Evolutionary conservation across 2,329 filamentous ascomycete genomes (phyloP), one percentile per base, ranked within the genome.

Genomic region (Coniochaeta sp.): DNA sequence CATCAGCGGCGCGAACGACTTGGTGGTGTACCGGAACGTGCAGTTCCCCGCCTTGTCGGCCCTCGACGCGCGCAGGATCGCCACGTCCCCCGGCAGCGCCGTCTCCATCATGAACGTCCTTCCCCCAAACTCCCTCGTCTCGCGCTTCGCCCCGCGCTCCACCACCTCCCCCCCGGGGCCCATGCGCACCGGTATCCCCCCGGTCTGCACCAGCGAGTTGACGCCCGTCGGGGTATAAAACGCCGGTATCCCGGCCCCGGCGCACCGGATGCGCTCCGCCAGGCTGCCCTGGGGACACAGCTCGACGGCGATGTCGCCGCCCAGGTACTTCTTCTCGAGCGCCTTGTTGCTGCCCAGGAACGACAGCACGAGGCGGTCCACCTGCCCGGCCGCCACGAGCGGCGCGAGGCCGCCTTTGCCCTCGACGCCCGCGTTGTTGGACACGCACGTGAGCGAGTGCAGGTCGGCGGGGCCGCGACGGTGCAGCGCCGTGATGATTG

Each of bases 221-320:
- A 83, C 84, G 60, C 86, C 90, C 0, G 90, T 91, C 0, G 89
- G 87, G 0, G 90, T 93, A 69, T 87, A 95, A 70, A 95, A 93
- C 0, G 89, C 89, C 1, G 89, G 89, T 57, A 93, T 91, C 9
- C 89, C 89, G 26, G 88, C 87, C 4, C 89, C 89, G 1, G 85
- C 89, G 7, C 88, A 88, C 47, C 89, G 79, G 66, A 90, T 82
- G 64, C 89, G 81, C 76, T 91, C 88, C 0, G 88, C 88, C 58
- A 91, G 78, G 0, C 88, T 89, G 4, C 89, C 89, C 67, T 93
- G 89, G 0, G 89, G 89, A 59, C 88, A 91, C 47, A 93, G 77
- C 73, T 93, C 89, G 63, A 93, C 81, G 7, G 87, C 86, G 66
- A 92, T 83, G 66, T 90, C 77, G n/a, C 89, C 89, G 0, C 81